Conservation (phyloP, 2,329 filamentous ascomycete genomes). For the Fragosphaeria purpurea region DNA sequence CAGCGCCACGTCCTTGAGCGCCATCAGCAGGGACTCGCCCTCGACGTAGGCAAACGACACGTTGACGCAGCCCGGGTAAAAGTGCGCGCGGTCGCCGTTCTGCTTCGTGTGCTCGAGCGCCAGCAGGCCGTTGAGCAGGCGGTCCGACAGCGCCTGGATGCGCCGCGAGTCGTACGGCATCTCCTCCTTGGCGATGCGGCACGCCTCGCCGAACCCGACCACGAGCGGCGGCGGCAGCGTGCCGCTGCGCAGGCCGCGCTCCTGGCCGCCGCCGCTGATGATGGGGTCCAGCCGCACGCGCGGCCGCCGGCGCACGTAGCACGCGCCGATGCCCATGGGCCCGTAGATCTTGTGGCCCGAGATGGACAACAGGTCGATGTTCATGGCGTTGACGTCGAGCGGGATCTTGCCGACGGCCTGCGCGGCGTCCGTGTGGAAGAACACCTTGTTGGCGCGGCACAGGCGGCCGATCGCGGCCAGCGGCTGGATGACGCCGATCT, state of each 20-base stretch:
- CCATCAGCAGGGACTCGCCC: constrained; percentile 96
- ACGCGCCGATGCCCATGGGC: constrained; percentile 92
- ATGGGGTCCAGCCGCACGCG: constrained; percentile 91
- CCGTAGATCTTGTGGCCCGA: constrained; percentile 98
- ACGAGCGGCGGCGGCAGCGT: constrained; percentile 82
- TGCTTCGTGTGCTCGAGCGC: constrained; percentile 84
- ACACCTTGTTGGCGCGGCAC: constrained; percentile 84
- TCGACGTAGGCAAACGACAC: constrained; percentile 98
- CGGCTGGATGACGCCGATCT: constrained; percentile 98
- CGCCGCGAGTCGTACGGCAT: constrained; percentile 90
- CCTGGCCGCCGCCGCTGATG: constrained; percentile 92
- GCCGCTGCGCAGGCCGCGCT: constrained; percentile 87
- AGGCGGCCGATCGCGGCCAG: constrained; percentile 87
- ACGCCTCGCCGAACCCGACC: constrained; percentile 92
- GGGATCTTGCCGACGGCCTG: constrained; percentile 99
- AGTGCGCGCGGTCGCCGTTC: constrained; percentile 73
- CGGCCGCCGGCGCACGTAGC: constrained; percentile 85
- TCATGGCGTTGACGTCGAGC: constrained; percentile 93
- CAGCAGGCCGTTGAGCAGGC: constrained; percentile 71
- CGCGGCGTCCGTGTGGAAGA: constrained; percentile 95
- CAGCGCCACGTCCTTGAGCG: constrained; percentile 91
- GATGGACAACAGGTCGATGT: constrained; percentile 97
- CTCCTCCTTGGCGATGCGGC: constrained; percentile 81
- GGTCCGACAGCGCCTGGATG: constrained; percentile 72
- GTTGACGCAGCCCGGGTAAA: constrained; percentile 96